phyloP scores from a whole-genome alignment of 352 stramenopile genomes.

The Phytophthora fragariaefolia region DNA sequence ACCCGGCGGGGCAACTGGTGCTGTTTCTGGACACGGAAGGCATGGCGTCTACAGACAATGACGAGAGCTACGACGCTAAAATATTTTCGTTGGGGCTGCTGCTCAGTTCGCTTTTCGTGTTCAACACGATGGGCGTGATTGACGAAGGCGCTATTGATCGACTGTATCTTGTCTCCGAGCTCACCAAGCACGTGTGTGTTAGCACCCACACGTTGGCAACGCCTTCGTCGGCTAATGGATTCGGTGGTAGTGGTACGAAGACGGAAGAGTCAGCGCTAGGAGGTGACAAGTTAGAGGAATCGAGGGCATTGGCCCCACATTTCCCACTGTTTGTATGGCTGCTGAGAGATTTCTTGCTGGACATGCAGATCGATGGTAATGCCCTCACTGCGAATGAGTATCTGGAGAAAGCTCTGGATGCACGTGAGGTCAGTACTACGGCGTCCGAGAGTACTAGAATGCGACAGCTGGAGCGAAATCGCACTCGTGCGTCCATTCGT shows the following conservation, averaged over 20 bases:
- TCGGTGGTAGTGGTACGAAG: slow-evolving; percentile 6
- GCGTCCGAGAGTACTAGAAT: slow-evolving; percentile 36
- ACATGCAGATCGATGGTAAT: slow-evolving; percentile 73
- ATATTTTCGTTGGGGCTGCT: slow-evolving; percentile 87
- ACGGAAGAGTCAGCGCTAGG: slow-evolving; percentile 26
- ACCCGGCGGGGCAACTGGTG: slow-evolving; percentile 65
- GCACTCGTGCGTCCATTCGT: slow-evolving; percentile 68
- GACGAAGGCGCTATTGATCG: slow-evolving; percentile 87
- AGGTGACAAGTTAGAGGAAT: slow-evolving; percentile 53
- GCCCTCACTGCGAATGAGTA: slow-evolving; percentile 75
- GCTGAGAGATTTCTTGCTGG: slow-evolving; percentile 83
- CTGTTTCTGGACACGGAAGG: slow-evolving; percentile 88
- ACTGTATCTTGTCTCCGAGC: slow-evolving; percentile 84
- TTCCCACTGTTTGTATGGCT: slow-evolving; percentile 89
- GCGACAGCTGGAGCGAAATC: slow-evolving; percentile 76
- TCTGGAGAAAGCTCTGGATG: slow-evolving; percentile 76
- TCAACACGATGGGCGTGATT: slow-evolving; percentile 91
- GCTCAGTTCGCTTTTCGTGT: slow-evolving; percentile 85
- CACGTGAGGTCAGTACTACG: slow-evolving; percentile 45
- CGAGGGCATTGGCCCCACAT: slow-evolving; percentile 64
- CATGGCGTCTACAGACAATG: slow-evolving; percentile 86
- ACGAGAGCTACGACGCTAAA: slow-evolving; percentile 90
- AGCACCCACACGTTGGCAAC: slow-evolving; percentile 39
- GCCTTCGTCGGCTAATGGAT: slow-evolving; percentile 3
- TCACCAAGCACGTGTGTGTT: slow-evolving; percentile 86